Conservation (phyloP, 139 green algal genomes). For the Picochlorum sp. region DNA sequence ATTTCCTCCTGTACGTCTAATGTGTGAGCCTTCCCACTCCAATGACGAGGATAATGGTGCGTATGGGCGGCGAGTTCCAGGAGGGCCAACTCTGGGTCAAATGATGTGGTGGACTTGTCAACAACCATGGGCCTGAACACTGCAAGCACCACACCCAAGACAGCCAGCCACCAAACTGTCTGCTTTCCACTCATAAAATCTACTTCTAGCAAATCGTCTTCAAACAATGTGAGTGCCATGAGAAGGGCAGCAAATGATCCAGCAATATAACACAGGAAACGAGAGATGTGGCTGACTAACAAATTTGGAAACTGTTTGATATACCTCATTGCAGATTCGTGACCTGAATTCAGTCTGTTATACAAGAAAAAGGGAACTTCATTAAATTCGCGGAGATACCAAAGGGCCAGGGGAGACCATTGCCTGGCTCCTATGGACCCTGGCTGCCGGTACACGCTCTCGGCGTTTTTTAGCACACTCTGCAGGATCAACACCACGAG, state of each 20-base stretch:
- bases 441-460: slow-evolving; percentile 87
- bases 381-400: slow-evolving; percentile 89
- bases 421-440: slow-evolving; percentile 39
- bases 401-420: slow-evolving; percentile 69
- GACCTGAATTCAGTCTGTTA: slow-evolving; percentile 63
- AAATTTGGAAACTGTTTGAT: slow-evolving; percentile 86
- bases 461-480: slow-evolving; percentile 90
- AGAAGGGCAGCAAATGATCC: slow-evolving; percentile 82
- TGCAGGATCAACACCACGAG: slow-evolving; percentile 87
- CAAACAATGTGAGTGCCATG: slow-evolving; percentile 60
- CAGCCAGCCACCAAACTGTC: slow-evolving; percentile 74
- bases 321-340: slow-evolving; percentile 72
- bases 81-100: slow-evolving; percentile 79
- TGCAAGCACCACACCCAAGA: slow-evolving; percentile 66
- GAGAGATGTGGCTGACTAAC: slow-evolving; percentile 49
- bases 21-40: slow-evolving; percentile 64
- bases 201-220: slow-evolving; percentile 73
- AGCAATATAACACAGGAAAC: slow-evolving; percentile 74
- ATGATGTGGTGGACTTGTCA: slow-evolving; percentile 45
- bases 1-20: slow-evolving; percentile 74
- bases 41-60: slow-evolving; percentile 80
- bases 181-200: slow-evolving; percentile 53
- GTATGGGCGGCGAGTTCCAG: slow-evolving; percentile 75
- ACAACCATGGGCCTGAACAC: slow-evolving; percentile 44
- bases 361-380: slow-evolving; percentile 84